phyloP scores from a whole-genome alignment of 805 yeast genomes.

The Ogataea methylovora region DNA sequence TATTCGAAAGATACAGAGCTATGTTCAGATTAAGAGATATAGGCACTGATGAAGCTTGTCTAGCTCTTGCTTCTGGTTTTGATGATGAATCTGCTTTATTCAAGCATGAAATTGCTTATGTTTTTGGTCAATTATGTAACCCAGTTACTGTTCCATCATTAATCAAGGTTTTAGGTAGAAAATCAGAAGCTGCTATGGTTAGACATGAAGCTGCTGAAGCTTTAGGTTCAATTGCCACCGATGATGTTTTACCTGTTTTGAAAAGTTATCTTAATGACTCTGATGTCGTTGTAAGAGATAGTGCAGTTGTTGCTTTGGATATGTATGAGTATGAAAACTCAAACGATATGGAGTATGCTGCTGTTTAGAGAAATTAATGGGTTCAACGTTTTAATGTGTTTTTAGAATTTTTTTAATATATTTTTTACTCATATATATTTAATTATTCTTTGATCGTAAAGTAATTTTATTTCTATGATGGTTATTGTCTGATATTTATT shows the following conservation, averaged over 20 bases:
- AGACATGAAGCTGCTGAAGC: conserved; percentile 99
- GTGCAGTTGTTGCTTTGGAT: conserved; percentile 95
- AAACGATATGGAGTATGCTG: conserved; percentile 69
- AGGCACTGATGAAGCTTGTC: conserved; percentile 87
- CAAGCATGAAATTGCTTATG: conserved; percentile 97
- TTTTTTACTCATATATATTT: background rate
- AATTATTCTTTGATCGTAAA: background rate
- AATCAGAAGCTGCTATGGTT: conserved; percentile 92
- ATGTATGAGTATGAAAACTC: conserved; percentile 96
- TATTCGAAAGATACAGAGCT: conserved; percentile 94
- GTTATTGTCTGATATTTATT: too few relatives aligned
- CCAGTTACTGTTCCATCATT: conserved; percentile 89
- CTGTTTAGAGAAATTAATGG: conserved; percentile 12
- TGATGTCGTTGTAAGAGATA: conserved; percentile 89
- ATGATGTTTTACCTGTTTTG: conserved; percentile 86
- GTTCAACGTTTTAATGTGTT: background rate
- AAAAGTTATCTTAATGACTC: conserved; percentile 70
- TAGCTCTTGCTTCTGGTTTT: conserved; percentile 87
- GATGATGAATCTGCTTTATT: conserved; percentile 87
- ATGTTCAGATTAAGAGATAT: conserved; percentile 97
- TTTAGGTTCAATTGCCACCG: conserved; percentile 92
- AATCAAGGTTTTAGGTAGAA: conserved; percentile 70
- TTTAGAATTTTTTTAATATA: background rate
- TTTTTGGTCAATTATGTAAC: conserved; percentile 93
- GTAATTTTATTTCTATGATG: too few relatives aligned